Evolutionary conservation across 441 rosid genomes (phyloP).

Genomic region (Dalechampia spathulata): DNA sequence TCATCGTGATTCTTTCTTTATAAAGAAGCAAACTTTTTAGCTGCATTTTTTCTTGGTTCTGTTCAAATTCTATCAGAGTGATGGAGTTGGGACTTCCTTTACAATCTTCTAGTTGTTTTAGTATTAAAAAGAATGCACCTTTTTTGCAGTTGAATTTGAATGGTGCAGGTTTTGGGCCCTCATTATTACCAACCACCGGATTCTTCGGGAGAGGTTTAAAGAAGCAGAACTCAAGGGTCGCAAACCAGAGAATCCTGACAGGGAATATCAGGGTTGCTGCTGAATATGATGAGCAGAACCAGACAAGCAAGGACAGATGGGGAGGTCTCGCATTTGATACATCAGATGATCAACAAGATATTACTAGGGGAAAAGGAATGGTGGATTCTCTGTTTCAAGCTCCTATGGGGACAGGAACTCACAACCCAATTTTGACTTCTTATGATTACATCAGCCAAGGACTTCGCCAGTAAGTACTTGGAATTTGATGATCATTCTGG

Average conservation of each 20-base stretch:
- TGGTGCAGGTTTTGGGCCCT: constrained; percentile 9
- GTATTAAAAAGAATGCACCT: constrained; percentile 1
- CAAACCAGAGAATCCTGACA: constrained; percentile 5
- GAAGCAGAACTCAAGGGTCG: constrained; percentile 14
- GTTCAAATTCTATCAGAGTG: not conserved
- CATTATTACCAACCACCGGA: constrained; percentile 19
- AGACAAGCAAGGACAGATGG: constrained; percentile 36
- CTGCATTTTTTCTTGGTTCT: not conserved
- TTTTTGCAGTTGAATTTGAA: constrained; percentile 29
- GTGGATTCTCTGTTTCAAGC: constrained; percentile 48
- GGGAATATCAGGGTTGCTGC: constrained; percentile 24
- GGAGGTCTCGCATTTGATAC: constrained; percentile 29
- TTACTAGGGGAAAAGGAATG: constrained; percentile 44
- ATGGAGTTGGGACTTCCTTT: constrained; percentile 10
- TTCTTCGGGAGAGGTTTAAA: constrained; percentile 28
- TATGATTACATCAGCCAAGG: constrained; percentile 40
- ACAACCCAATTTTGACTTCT: constrained; percentile 36
- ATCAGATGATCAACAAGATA: constrained; percentile 48
- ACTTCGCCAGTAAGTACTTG: constrained; percentile 28
- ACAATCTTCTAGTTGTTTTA: constrained; percentile 1
- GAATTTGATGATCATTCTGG: not conserved
- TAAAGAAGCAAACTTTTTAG: not conserved
- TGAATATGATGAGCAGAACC: constrained; percentile 32
- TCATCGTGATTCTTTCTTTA: not conserved
- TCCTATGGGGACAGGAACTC: constrained; percentile 37